Evolutionary conservation across 306 rosid genomes (phyloP).

Genomic region (Sechiopsis laciniata): DNA sequence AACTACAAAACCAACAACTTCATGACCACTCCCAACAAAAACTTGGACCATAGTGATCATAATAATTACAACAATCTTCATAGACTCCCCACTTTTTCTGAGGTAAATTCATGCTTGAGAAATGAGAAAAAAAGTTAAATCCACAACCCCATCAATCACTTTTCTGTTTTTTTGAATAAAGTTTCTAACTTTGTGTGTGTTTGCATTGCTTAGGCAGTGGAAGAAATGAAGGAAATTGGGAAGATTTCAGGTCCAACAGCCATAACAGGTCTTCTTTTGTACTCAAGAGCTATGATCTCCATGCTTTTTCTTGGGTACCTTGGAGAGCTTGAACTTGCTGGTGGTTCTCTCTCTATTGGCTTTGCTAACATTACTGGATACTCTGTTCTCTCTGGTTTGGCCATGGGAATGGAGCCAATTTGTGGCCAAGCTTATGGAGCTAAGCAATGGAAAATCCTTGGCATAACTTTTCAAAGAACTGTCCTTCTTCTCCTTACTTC

Average conservation of each 20-base stretch:
- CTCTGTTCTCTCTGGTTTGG: constrained; percentile 88
- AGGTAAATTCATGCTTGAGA: too few species aligned
- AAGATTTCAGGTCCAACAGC: constrained; percentile 83
- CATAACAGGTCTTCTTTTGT: constrained; percentile 60
- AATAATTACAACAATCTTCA: constrained; percentile 25
- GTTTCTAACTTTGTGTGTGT: neutral
- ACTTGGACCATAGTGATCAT: neutral
- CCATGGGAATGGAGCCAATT: constrained; percentile 99
- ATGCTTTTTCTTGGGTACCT: constrained; percentile 90
- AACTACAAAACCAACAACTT: constrained; percentile 40
- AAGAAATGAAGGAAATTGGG: constrained; percentile 73
- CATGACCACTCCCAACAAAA: constrained; percentile 37
- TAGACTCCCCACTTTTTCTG: constrained; percentile 17
- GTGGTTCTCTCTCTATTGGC: constrained; percentile 87
- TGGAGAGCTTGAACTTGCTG: constrained; percentile 84
- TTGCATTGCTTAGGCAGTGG: constrained; percentile 45
- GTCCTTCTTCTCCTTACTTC: constrained; percentile 65
- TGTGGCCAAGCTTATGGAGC: constrained; percentile 97
- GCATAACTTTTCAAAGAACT: constrained; percentile 75
- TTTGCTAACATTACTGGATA: constrained; percentile 97
- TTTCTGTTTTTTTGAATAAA: neutral
- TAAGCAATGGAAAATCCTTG: constrained; percentile 63
- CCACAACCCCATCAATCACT: neutral
- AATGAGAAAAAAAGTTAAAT: too few species aligned
- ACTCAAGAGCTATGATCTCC: constrained; percentile 91